Conservation (phyloP, 2,329 filamentous ascomycete species). For the Sordariomycetes sp. region DNA sequence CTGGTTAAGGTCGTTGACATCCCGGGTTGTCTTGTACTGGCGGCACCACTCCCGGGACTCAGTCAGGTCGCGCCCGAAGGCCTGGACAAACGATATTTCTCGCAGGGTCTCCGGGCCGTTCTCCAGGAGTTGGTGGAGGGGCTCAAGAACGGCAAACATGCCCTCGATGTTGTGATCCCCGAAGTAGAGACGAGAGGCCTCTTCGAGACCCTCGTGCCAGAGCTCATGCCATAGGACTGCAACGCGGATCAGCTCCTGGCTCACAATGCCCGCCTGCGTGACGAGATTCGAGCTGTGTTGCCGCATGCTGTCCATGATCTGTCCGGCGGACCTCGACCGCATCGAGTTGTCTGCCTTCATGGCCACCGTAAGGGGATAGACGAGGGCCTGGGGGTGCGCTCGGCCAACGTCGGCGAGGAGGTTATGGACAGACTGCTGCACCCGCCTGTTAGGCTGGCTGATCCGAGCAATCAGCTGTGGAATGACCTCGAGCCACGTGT, state of each 20-base stretch:
- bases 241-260: conserved; percentile 90
- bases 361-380: conserved; percentile 93
- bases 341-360: conserved; percentile 87
- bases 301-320: conserved; percentile 97
- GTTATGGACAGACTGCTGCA: conserved; percentile 84
- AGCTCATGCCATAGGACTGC: conserved; percentile 97
- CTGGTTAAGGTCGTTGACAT: conserved; percentile 90
- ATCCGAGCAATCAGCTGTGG: conserved; percentile 95
- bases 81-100: conserved; percentile 94
- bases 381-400: conserved; percentile 86
- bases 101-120: conserved; percentile 83
- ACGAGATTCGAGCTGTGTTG: conserved; percentile 87
- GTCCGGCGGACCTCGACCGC: conserved; percentile 73
- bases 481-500: conserved; percentile 98
- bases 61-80: conserved; percentile 87
- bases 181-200: conserved; percentile 93
- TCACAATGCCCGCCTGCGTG: conserved; percentile 89
- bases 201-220: conserved; percentile 96
- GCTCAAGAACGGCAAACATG: conserved; percentile 86
- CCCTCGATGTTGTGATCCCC: conserved; percentile 95
- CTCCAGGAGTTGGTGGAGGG: conserved; percentile 83
- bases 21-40: conserved; percentile 76
- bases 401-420: conserved; percentile 86
- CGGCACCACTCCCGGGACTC: conserved; percentile 95
- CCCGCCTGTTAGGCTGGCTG: conserved; percentile 83